A percentile compares a stretch with the other conserved stretches of the same genome.
phyloP scores from a whole-genome alignment of 257 asterid genomes.

The Phtheirospermum japonicum region DNA sequence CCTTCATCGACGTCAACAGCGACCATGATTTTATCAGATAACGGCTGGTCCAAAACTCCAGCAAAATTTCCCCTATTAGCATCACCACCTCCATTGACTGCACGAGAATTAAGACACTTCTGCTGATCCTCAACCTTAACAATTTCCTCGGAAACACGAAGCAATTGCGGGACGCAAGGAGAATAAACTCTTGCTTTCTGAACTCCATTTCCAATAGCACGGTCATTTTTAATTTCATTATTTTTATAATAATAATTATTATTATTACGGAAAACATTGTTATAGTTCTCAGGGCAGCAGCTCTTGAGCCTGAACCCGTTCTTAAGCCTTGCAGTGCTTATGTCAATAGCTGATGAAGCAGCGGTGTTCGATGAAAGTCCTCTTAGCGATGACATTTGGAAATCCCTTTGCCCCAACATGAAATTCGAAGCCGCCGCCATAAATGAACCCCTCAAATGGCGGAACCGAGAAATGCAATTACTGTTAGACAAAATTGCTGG shows the following conservation, averaged over 20 bases:
- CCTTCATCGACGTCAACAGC: slow-evolving; percentile 97
- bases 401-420: slow-evolving; percentile 38
- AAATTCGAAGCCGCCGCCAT: slow-evolving; percentile 58
- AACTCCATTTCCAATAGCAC: slow-evolving; percentile 28
- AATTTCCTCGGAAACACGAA: slow-evolving; percentile 39
- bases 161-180: slow-evolving; percentile 36
- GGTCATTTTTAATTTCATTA: slow-evolving; percentile 22
- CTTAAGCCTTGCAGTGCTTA: slow-evolving; percentile 18
- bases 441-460: slow-evolving; percentile 29
- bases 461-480: slow-evolving; percentile 24
- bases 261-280: slow-evolving; percentile 5
- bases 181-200: slow-evolving; percentile 36
- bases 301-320: slow-evolving; percentile 29
- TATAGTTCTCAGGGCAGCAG: slow-evolving; percentile 22
- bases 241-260: too few species aligned
- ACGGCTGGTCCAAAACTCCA: slow-evolving; percentile 29
- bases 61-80: slow-evolving; percentile 34
- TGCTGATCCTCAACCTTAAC: slow-evolving; percentile 18
- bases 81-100: slow-evolving; percentile 33
- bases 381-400: slow-evolving; percentile 33
- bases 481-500: slow-evolving; percentile 21
- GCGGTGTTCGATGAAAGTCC: slow-evolving; percentile 31
- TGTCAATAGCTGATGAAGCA: slow-evolving; percentile 25
- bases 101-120: slow-evolving; percentile 16
- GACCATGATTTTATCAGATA: slow-evolving; percentile 45